Conservation (phyloP, 305 asterid genomes). For the Fraxinus floribunda region DNA sequence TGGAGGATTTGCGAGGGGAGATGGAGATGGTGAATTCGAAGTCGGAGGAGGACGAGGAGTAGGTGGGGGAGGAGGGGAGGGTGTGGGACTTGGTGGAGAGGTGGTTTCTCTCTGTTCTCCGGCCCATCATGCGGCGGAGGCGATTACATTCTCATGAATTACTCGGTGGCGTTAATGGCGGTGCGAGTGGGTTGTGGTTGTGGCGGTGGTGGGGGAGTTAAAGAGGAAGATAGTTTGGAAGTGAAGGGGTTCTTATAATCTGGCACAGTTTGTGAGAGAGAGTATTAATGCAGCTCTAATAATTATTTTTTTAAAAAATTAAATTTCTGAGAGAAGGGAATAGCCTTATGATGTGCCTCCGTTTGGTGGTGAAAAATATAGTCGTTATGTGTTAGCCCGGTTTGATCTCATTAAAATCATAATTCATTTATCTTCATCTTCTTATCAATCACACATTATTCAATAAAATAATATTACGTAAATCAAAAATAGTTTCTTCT, state of each 20-base stretch:
- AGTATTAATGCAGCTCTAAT: neutral
- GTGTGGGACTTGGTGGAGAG: constrained; percentile 56
- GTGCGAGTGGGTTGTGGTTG: neutral
- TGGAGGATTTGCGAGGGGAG: constrained; percentile 61
- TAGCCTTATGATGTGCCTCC: too few relatives aligned
- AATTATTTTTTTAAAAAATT: neutral
- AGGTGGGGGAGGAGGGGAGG: constrained; percentile 81
- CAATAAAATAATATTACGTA: too few relatives aligned
- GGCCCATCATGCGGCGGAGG: constrained; percentile 49
- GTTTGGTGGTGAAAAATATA: too few relatives aligned
- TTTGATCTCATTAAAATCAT: too few relatives aligned
- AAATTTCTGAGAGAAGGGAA: neutral
- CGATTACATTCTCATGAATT: neutral
- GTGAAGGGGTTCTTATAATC: neutral
- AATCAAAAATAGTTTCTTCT: too few relatives aligned
- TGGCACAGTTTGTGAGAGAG: neutral
- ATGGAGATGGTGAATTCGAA: constrained; percentile 71
- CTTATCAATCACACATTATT: too few relatives aligned
- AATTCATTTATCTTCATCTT: too few relatives aligned
- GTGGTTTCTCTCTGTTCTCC: constrained; percentile 33
- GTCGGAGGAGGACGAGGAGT: constrained; percentile 70
- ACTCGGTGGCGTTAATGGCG: constrained; percentile 7
- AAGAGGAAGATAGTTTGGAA: neutral
- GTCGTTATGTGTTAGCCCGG: too few relatives aligned
- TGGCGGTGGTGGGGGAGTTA: too few relatives aligned